These are phyloP conservation scores for Exophiala sp. DNA, from an alignment of 2,329 filamentous ascomycete genomes.

Conservation along the genomic window DNA sequence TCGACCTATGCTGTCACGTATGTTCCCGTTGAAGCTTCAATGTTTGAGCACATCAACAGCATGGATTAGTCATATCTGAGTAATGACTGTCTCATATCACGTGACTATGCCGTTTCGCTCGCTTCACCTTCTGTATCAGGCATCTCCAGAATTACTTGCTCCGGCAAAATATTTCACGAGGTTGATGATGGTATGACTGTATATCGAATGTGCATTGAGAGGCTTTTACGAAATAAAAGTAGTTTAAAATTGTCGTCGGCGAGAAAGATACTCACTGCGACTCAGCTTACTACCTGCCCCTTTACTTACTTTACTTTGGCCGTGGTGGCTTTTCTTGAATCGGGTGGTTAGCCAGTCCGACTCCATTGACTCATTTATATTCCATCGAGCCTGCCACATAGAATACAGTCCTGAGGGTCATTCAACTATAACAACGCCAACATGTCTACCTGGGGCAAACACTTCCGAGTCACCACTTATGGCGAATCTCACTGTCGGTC, in stretches of 20 bases:
- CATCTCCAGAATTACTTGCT: neutral
- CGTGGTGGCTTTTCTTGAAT: neutral
- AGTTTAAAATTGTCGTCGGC: neutral
- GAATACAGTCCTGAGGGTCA: too few species aligned
- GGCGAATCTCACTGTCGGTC: conserved; percentile 87
- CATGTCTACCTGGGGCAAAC: conserved; percentile 84
- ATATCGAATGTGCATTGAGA: neutral
- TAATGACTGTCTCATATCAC: too few species aligned
- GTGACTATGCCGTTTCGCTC: too few species aligned
- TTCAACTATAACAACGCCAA: conserved; percentile 28
- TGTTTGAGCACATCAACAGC: too few species aligned
- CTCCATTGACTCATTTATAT: neutral
- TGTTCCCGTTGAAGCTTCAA: too few species aligned
- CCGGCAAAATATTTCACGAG: neutral
- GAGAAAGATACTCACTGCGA: neutral
- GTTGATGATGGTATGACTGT: neutral
- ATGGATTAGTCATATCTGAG: too few species aligned
- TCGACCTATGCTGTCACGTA: too few species aligned
- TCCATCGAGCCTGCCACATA: neutral
- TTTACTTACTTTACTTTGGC: neutral
- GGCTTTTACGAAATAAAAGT: neutral
- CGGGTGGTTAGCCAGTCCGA: neutral
- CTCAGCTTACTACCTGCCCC: neutral
- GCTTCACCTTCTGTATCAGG: neutral
- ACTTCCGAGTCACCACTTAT: conserved; percentile 78